Conservation (phyloP, 2,329 filamentous ascomycete genomes). For the Phialophora macrospora region DNA sequence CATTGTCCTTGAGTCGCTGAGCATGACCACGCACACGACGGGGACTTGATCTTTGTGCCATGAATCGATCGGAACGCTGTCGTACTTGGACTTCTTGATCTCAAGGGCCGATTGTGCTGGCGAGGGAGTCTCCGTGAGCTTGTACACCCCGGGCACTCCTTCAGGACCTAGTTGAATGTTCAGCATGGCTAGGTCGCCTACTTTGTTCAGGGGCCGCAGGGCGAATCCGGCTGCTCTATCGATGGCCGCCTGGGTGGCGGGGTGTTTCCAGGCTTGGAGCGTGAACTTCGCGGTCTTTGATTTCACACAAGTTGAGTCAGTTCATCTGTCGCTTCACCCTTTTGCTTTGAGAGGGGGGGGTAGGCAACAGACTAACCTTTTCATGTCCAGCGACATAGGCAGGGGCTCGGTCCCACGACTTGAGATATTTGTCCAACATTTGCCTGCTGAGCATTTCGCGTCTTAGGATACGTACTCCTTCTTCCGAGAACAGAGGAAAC, state of each 20-base stretch:
- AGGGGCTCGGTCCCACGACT: conserved; percentile 15
- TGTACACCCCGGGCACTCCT: conserved; percentile 13
- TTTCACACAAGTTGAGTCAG: background rate
- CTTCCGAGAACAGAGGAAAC: conserved; percentile 65
- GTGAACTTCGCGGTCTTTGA: conserved; percentile 11
- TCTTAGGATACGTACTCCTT: conserved; percentile 64
- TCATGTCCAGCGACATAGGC: conserved; percentile 12
- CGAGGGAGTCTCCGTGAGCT: conserved; percentile 29
- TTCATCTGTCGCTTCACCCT: background rate
- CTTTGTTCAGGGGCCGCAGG: conserved; percentile 8
- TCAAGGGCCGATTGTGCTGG: conserved; percentile 41
- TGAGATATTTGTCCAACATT: conserved; percentile 59
- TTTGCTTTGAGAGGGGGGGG: background rate
- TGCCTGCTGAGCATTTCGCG: conserved; percentile 60
- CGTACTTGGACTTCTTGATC: conserved; percentile 22
- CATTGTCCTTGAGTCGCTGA: conserved; percentile 55
- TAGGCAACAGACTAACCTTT: background rate
- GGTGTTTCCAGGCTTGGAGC: conserved; percentile 16
- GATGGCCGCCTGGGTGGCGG: conserved; percentile 17
- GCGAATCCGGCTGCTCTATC: conserved; percentile 7
- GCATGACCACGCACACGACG: conserved; percentile 58
- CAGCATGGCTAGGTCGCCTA: conserved; percentile 59
- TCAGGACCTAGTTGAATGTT: conserved; percentile 55
- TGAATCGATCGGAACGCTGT: conserved; percentile 45
- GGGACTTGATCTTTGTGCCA: conserved; percentile 59